Base-by-base conservation (phyloP, 352 stramenopile species). In the Detonula confervacea region DNA sequence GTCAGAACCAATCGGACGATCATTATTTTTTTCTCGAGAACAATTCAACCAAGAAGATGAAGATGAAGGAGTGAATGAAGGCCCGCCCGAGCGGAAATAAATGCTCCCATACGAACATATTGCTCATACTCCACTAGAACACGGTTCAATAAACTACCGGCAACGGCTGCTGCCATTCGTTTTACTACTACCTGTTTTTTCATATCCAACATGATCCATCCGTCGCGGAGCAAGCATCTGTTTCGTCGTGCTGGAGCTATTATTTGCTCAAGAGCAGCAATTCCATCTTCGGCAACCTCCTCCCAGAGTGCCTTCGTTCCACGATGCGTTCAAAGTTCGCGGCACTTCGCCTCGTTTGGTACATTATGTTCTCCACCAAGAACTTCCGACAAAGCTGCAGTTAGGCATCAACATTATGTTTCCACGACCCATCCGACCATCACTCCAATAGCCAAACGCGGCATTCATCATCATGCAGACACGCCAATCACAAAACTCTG, bases 401-500 rank as follows among this genome's bases (percentile, higher is more conserved):
- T 18, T 8, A n/a, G n/a, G n/a, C n/a, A n/a, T n/a, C n/a, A n/a
- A n/a, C n/a, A 8, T 29, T 20, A 44, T 27, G 4, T 47, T 24
- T 14, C 54, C 14, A 12, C 54, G 56, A 24, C 39, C 44, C 33
- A 42, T 24, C 47, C 12, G 25, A 49, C 7, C 16, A 47, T 16
- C 12, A 47, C 29, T 25, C 8, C 60, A 20, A 42, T 9, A n/a
- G 5, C 39, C 12, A 44, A 24, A 20, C 67, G 75, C 14, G 35
- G n/a, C 37, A 83, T 83, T 55, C 75, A 83, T 74, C 71, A 78
- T 66, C 66, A 80, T 67, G 47, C 29, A 49, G 65, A 51, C 12
- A 81, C 65, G 16, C 71, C 67, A 2, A 14, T 69, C 22, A 78
- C 77, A 27, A 86, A 86, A 59, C 14, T 81, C 30, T 81, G 77